phyloP scores from a whole-genome alignment of 768 basidiomycete species.

The Mycena polygramma region DNA sequence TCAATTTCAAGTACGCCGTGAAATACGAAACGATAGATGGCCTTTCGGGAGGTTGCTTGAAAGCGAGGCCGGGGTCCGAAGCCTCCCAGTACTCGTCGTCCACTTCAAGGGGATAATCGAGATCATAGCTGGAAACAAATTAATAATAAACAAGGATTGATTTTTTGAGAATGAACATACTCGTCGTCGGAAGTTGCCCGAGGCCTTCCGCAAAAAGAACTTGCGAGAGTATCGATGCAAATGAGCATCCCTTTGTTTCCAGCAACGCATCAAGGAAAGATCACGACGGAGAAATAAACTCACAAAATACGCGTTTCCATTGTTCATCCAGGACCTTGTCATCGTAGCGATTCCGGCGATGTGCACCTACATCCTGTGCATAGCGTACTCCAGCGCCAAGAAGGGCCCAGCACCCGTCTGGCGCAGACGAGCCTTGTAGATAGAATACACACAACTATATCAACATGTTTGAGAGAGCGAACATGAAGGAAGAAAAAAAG shows the following conservation, averaged over 20 bases:
- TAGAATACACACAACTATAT: conserved; percentile 55
- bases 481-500: conserved; percentile 1
- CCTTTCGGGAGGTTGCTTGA: conserved; percentile 73
- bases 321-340: conserved; percentile 56
- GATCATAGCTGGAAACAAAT: conserved; percentile 64
- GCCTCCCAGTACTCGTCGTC: conserved; percentile 63
- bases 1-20: conserved; percentile 65
- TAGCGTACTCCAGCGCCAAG: conserved; percentile 68
- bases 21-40: conserved; percentile 68
- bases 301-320: conserved; percentile 71
- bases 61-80: conserved; percentile 59
- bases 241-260: conserved; percentile 37
- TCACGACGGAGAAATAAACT: not conserved
- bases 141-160: not conserved
- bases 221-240: conserved; percentile 39
- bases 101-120: conserved; percentile 76
- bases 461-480: not conserved
- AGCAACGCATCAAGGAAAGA: not conserved
- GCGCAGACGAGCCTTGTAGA: conserved; percentile 59
- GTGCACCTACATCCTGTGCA: conserved; percentile 71
- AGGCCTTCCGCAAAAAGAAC: conserved; percentile 66
- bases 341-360: conserved; percentile 53
- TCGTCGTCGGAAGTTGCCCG: conserved; percentile 70
- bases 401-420: conserved; percentile 65
- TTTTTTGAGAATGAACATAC: conserved; percentile 46